Conservation (phyloP, 768 basidiomycete species). For the Pisolithus albus region DNA sequence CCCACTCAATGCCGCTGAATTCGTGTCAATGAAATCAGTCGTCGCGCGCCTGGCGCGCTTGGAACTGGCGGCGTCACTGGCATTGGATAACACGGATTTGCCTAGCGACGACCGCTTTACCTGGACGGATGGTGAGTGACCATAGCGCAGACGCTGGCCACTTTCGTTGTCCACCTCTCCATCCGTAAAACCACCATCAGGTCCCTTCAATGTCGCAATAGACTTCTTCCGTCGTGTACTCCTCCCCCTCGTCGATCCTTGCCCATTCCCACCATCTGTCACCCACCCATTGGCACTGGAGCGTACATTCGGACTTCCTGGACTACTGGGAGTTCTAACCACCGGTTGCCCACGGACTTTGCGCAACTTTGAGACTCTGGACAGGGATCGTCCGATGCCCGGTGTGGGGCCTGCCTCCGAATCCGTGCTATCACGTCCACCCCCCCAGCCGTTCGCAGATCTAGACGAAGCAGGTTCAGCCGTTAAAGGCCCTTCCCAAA, state of each 20-base stretch:
- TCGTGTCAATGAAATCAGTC: slow-evolving; percentile 1
- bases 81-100: background rate
- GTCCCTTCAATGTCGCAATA: slow-evolving; percentile 21
- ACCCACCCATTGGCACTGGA: slow-evolving; percentile 11
- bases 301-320: background rate
- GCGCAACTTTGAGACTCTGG: slow-evolving; percentile 4
- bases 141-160: background rate
- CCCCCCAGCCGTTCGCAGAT: slow-evolving; percentile 12
- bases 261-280: slow-evolving; percentile 6
- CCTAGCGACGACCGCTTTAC: background rate
- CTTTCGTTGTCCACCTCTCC: slow-evolving; percentile 13
- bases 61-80: background rate
- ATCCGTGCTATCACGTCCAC: slow-evolving; percentile 10
- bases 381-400: background rate
- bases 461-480: slow-evolving; percentile 1
- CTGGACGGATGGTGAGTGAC: background rate
- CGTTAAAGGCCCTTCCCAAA: slow-evolving; percentile 8
- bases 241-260: background rate
- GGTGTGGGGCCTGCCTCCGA: slow-evolving; percentile 4
- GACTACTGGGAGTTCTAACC: background rate
- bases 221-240: slow-evolving; percentile 13
- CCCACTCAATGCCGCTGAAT: background rate
- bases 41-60: slow-evolving; percentile 3
- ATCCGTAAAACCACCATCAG: slow-evolving; percentile 23
- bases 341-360: slow-evolving; percentile 3